These are phyloP conservation scores for Dictyostelium intermedium DNA, from an alignment of 78 protist species.

Conservation along the genomic window DNA sequence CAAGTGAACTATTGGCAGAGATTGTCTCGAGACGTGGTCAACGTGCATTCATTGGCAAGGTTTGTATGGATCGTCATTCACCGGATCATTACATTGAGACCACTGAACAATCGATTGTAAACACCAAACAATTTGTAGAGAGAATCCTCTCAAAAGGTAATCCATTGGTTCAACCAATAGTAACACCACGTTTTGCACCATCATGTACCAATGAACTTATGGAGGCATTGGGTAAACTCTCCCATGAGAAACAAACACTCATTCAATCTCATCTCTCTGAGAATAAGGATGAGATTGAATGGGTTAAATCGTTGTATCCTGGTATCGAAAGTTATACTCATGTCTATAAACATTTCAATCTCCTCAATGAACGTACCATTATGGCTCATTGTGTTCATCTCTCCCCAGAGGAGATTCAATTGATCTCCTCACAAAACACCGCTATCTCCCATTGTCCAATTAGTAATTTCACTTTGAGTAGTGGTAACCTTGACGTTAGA, in stretches of 20 bases:
- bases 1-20: conserved; percentile 50
- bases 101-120: conserved; percentile 58
- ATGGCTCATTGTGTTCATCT: conserved; percentile 91
- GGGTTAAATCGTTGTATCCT: conserved; percentile 79
- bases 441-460: conserved; percentile 90
- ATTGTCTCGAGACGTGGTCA: conserved; percentile 81
- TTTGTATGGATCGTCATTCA: conserved; percentile 86
- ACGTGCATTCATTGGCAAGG: conserved; percentile 93
- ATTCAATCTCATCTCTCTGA: conserved; percentile 91
- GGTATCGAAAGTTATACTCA: conserved; percentile 70
- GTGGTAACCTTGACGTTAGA: conserved; percentile 76
- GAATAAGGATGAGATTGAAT: conserved; percentile 77
- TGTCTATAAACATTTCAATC: conserved; percentile 83
- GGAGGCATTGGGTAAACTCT: conserved; percentile 11
- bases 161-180: conserved; percentile 66
- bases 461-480: conserved; percentile 74
- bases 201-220: conserved; percentile 85
- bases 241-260: background rate
- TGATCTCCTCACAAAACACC: conserved; percentile 23
- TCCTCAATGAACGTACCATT: conserved; percentile 80
- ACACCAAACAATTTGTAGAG: conserved; percentile 66
- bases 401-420: conserved; percentile 49
- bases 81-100: conserved; percentile 92
- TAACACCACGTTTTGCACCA: conserved; percentile 92
- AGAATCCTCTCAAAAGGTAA: background rate